Base-by-base conservation (phyloP, 2,329 filamentous ascomycete species). In the Microsporum ferrugineum region DNA sequence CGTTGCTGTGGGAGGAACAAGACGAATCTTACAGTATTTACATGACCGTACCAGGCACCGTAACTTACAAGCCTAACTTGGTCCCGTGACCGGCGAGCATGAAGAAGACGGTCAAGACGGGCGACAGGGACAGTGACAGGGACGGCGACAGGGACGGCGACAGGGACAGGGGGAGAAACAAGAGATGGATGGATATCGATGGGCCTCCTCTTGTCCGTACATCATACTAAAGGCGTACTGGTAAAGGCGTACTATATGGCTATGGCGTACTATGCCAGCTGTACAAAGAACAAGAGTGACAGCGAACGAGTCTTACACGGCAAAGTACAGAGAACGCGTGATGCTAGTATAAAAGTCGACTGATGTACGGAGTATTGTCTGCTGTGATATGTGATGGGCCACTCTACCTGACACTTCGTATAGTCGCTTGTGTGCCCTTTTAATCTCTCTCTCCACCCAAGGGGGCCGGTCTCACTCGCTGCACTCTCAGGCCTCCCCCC, bases 21-120 rank as follows among this genome's bases (percentile, higher is more conserved):
- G 17, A 23, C 14, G 45, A 33, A 51, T 12, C 27, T 29, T 51
- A 51, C 51, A 8, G 51, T 55, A 55, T 7, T 55, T 55, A 55
- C 51, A 17, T 55, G 51, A 55, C 51, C 31, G 14, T n/a, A 55
- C 51, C 51, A 55, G 51, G 51, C 51, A 55, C 51, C 4, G 51
- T 55, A 55, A 34, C 33, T 55, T 36, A 34, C 14, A 2, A 10
- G 14, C 51, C 49, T 47, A 23, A 47, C 10, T 45, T 45, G 34
- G 34, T 39, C 38, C 5, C 5, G 38, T 39, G 45, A 29, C 45
- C 31, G 39, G 39, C n/a, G 1, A 5, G 8, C 38, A 5, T 39
- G 8, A 39, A 45, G 23, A 45, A 27, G 3, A 45, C 14, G 23
- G 17, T 14, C 8, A 31, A 53, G 49, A n/a, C 14, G 12, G 14